Percentiles rank a stretch among this genome's conserved stretches.
phyloP scores from a whole-genome alignment of 768 basidiomycete genomes.

The Calocera cornea region DNA sequence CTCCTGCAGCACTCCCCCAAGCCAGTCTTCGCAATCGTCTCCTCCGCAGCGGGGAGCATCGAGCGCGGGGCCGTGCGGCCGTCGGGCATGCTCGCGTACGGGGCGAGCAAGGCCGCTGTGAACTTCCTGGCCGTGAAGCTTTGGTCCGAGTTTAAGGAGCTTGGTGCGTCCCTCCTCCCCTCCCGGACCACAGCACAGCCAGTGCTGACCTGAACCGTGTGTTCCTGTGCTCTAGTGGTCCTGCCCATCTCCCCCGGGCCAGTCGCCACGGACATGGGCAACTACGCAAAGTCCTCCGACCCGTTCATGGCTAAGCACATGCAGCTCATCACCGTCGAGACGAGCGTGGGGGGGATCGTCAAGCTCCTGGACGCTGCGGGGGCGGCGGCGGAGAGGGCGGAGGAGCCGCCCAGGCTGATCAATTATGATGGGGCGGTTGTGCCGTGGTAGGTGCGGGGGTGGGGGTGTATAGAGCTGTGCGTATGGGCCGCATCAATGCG shows the following conservation, averaged over 20 bases:
- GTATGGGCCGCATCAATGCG: too few species aligned
- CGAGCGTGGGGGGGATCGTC: constrained; percentile 1
- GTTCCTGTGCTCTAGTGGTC: neutral
- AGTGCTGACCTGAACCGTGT: neutral
- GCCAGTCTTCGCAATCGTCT: constrained; percentile 14
- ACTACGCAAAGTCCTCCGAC: neutral
- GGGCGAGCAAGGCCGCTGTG: constrained; percentile 12
- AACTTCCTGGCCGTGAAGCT: constrained; percentile 12
- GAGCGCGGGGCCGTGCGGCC: neutral
- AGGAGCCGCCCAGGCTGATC: neutral
- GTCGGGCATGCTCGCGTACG: neutral
- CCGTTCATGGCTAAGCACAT: neutral
- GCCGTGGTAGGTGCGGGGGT: neutral
- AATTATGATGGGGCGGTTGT: neutral
- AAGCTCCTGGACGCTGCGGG: neutral
- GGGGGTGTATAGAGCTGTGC: too few species aligned
- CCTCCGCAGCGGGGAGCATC: constrained; percentile 7
- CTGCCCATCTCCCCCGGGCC: constrained; percentile 3
- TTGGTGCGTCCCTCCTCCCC: neutral
- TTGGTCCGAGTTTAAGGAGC: neutral
- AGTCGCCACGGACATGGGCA: constrained; percentile 6
- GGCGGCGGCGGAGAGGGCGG: neutral
- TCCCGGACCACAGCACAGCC: neutral
- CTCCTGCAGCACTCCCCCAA: constrained; percentile 9
- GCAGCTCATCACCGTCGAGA: constrained; percentile 2